Percentiles rank a stretch among this genome's conserved stretches.
These are phyloP conservation scores for Coniochaeta pulveracea DNA, from an alignment of 2,329 filamentous ascomycete species.

Conservation along the genomic window DNA sequence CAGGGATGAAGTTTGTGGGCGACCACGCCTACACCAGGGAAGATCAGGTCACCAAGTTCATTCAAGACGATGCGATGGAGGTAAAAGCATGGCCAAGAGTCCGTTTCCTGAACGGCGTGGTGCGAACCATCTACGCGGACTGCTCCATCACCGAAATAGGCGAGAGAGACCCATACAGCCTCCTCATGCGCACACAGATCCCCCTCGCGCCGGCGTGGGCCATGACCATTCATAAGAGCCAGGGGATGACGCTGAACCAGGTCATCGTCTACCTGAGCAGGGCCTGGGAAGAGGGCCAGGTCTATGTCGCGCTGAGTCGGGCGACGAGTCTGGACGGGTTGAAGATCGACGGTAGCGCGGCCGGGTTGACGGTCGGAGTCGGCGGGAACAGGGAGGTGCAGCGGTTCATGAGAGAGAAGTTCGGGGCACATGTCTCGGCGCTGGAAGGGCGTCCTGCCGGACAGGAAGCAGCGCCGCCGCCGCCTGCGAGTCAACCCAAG, in stretches of 20 bases:
- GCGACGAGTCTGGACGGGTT: conserved; percentile 40
- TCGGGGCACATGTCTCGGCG: no score
- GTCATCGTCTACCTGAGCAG: conserved; percentile 41
- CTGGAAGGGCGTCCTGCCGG: no score
- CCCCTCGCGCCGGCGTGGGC: conserved; percentile 51
- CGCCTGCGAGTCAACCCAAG: no score
- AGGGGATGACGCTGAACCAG: conserved; percentile 50
- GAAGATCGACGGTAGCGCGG: conserved; percentile 21
- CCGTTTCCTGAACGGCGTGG: conserved; percentile 34
- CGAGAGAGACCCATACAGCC: conserved; percentile 29
- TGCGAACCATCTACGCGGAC: conserved; percentile 34
- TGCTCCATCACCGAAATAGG: conserved; percentile 37
- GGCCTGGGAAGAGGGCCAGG: conserved; percentile 45
- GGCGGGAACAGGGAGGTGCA: conserved; percentile 22
- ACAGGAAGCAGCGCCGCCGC: no score
- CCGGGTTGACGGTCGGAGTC: conserved; percentile 15
- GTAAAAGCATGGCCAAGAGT: conserved; percentile 37
- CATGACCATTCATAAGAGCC: conserved; percentile 50
- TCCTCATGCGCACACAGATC: conserved; percentile 46
- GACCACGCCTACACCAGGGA: conserved; percentile 24
- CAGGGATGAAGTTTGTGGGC: conserved; percentile 14
- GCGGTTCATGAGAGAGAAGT: conserved; percentile 21
- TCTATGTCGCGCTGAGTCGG: conserved; percentile 51
- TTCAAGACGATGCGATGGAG: conserved; percentile 8
- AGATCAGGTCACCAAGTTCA: conserved; percentile 25